A percentile compares a stretch with the other conserved stretches of the same genome.
Conservation (phyloP, 352 stramenopile genomes). For the Peronospora belbahrii region DNA sequence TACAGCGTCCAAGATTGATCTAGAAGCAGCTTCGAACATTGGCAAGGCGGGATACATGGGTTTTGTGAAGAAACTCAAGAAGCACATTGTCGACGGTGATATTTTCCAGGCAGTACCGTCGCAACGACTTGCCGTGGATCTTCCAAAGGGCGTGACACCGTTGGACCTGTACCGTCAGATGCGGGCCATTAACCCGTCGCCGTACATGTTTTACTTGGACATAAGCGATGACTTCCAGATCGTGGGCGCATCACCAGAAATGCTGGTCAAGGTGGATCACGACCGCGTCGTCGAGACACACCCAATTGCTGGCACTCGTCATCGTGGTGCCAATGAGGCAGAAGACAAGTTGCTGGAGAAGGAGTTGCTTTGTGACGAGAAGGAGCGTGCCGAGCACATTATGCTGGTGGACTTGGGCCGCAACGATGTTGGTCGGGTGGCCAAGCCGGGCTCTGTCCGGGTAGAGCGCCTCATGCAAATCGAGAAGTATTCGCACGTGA, state of each 20-base stretch:
- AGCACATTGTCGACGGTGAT: conserved; percentile 84
- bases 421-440: conserved; percentile 86
- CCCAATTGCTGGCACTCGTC: conserved; percentile 84
- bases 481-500: conserved; percentile 89
- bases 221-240: conserved; percentile 82
- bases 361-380: conserved; percentile 81
- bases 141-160: conserved; percentile 56
- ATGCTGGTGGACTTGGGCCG: conserved; percentile 89
- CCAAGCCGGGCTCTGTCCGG: conserved; percentile 66
- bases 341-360: conserved; percentile 75
- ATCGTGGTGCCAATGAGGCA: conserved; percentile 74
- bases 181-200: conserved; percentile 83
- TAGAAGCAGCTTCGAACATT: conserved; percentile 76
- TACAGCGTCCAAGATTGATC: conserved; percentile 41
- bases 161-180: conserved; percentile 87
- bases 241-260: conserved; percentile 81
- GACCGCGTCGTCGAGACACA: conserved; percentile 82
- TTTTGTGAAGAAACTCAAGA: conserved; percentile 82
- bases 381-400: conserved; percentile 88
- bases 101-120: conserved; percentile 88
- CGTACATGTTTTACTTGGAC: conserved; percentile 88
- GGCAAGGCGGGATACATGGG: conserved; percentile 79
- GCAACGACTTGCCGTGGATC: conserved; percentile 62
- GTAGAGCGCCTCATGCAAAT: conserved; percentile 87
- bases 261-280: conserved; percentile 86